Evolutionary conservation across 306 rosid genomes (phyloP).

Genomic region (Rosa persica): DNA sequence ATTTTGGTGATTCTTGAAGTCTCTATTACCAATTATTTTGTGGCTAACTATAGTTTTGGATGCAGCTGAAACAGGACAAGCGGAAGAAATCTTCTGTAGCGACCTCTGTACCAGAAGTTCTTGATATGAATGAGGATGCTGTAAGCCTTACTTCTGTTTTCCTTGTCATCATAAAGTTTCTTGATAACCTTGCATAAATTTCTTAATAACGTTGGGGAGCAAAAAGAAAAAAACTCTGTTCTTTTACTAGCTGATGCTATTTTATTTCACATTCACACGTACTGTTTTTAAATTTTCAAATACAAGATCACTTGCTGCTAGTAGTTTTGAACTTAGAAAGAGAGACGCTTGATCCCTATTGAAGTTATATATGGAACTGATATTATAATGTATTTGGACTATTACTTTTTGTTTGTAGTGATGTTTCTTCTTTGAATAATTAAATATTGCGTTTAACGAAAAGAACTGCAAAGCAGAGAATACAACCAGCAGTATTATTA

Average conservation of each 20-base stretch:
- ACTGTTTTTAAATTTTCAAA: too few species aligned
- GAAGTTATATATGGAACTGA: too few species aligned
- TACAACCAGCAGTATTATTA: not conserved
- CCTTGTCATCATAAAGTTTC: not conserved
- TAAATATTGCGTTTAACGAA: too few species aligned
- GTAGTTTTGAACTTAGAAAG: too few species aligned
- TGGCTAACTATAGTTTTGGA: conserved; percentile 13
- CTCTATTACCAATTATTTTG: conserved; percentile 6
- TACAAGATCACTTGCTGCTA: too few species aligned
- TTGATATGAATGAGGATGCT: conserved; percentile 26
- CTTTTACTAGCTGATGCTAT: not conserved
- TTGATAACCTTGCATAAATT: not conserved
- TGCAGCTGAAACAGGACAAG: conserved; percentile 36
- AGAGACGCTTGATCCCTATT: too few species aligned
- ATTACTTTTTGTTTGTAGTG: not conserved
- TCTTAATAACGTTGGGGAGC: not conserved
- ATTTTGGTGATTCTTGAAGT: not conserved
- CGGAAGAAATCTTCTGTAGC: conserved; percentile 29
- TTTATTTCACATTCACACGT: not conserved
- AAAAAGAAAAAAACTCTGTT: not conserved
- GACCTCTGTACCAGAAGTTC: conserved; percentile 46
- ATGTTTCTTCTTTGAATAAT: too few species aligned
- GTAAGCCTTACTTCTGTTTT: conserved; percentile 27
- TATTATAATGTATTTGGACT: too few species aligned
- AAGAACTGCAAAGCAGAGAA: not conserved